A percentile compares a stretch with the other conserved stretches of the same genome.
Evolutionary conservation across 306 rosid species (phyloP).

Genomic region (Prunus armeniaca): DNA sequence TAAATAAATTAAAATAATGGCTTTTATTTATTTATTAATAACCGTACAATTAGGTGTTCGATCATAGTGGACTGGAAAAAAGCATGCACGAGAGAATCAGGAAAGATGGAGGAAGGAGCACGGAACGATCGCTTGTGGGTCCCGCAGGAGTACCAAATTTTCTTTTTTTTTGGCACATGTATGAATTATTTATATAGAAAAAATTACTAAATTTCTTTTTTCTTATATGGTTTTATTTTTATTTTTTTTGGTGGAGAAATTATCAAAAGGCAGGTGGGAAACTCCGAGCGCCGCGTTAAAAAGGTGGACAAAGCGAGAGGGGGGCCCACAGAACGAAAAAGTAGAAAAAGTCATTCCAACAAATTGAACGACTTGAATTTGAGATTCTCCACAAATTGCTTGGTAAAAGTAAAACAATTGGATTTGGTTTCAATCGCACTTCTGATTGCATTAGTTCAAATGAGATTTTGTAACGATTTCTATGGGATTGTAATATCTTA

Average conservation of each 20-base stretch:
- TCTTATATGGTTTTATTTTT: neutral
- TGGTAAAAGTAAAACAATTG: neutral
- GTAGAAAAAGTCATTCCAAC: neutral
- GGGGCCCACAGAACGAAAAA: neutral
- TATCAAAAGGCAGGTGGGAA: neutral
- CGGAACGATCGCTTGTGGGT: neutral
- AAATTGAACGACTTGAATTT: neutral
- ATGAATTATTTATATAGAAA: neutral
- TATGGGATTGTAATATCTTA: neutral
- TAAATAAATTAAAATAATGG: neutral
- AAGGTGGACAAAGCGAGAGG: neutral
- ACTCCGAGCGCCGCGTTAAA: neutral
- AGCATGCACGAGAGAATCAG: neutral
- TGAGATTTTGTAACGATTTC: neutral
- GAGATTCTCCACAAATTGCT: neutral
- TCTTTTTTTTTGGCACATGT: neutral
- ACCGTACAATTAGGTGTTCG: neutral
- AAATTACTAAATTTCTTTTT: neutral
- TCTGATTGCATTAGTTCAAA: too few species aligned
- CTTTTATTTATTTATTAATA: neutral
- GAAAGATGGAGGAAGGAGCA: neutral
- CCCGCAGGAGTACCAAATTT: neutral
- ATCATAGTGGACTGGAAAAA: neutral
- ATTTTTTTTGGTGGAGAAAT: neutral
- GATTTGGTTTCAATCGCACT: too few species aligned